Percentiles rank a stretch among this genome's conserved stretches.
Conservation (phyloP, 2,329 filamentous ascomycete species). For the Cyphellophora europaea region DNA sequence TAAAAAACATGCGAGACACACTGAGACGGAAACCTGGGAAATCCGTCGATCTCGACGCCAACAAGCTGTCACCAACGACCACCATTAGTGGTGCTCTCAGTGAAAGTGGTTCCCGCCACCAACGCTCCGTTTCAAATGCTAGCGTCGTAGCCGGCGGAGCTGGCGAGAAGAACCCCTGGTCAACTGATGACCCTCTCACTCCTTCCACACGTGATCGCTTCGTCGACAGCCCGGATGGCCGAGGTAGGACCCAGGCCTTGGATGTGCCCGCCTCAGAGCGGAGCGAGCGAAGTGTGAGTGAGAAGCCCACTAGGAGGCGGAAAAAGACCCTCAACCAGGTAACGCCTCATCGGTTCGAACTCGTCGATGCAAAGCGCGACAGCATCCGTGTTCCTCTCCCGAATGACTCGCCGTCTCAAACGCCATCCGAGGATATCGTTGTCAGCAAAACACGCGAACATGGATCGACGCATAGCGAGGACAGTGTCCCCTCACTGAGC, state of each 20-base stretch:
- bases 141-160: constrained; percentile 3
- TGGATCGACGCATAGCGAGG: neutral
- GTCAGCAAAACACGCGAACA: neutral
- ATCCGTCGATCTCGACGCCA: neutral
- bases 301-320: neutral
- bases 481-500: neutral
- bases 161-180: constrained; percentile 1
- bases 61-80: neutral
- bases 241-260: neutral
- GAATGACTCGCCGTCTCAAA: neutral
- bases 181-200: neutral
- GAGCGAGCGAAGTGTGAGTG: neutral
- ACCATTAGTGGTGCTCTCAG: neutral
- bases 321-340: constrained; percentile 1
- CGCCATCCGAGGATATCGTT: neutral
- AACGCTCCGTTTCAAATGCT: constrained; percentile 3
- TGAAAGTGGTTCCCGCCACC: neutral
- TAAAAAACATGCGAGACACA: neutral
- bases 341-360: neutral
- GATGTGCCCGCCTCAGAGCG: neutral
- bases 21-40: neutral
- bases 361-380: neutral
- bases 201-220: neutral
- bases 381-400: no score
- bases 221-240: neutral